phyloP scores from a whole-genome alignment of 257 asterid genomes.

The Voacanga thouarsii region DNA sequence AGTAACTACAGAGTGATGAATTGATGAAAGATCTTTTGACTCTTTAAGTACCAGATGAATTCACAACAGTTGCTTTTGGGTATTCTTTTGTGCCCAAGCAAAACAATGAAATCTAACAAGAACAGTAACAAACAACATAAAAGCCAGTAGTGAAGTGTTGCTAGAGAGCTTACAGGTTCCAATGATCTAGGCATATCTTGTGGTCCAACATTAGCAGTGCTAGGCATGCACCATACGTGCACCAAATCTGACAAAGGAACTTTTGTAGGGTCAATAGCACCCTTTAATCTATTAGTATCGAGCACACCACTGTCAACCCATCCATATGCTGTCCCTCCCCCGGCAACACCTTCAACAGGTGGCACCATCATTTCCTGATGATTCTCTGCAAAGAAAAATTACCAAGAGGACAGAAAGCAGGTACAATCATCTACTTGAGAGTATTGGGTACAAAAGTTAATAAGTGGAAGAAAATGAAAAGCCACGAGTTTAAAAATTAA shows the following conservation, averaged over 20 bases:
- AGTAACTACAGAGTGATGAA: not conserved
- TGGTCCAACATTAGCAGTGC: conserved; percentile 84
- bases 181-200: conserved; percentile 85
- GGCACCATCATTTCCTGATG: conserved; percentile 59
- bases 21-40: not conserved
- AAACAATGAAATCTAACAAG: not conserved
- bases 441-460: not conserved
- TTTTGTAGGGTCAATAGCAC: conserved; percentile 72
- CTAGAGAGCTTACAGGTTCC: conserved; percentile 62
- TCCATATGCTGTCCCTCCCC: conserved; percentile 97
- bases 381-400: conserved; percentile 43
- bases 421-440: not conserved
- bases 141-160: not conserved
- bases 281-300: conserved; percentile 55
- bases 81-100: not conserved
- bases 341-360: conserved; percentile 98
- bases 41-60: not conserved
- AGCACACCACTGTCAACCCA: conserved; percentile 65
- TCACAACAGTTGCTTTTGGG: not conserved
- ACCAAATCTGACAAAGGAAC: conserved; percentile 73
- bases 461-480: not conserved
- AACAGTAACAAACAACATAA: not conserved
- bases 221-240: conserved; percentile 97
- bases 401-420: not conserved
- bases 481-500: no score